These are phyloP conservation scores for Lipomyces spencermartinsiae DNA, from an alignment of 805 yeast genomes.

Conservation along the genomic window DNA sequence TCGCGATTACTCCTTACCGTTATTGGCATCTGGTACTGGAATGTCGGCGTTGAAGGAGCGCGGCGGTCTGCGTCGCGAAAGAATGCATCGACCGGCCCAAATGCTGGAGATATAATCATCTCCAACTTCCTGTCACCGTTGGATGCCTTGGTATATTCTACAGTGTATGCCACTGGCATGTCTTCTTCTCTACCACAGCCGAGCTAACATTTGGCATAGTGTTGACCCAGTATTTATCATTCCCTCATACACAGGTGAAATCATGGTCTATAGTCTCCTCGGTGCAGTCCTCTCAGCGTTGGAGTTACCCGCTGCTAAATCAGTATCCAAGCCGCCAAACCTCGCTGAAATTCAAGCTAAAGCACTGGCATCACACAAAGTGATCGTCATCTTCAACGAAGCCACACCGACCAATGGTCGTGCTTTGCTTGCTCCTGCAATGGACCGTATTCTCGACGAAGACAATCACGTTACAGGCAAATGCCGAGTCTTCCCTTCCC, in stretches of 20 bases:
- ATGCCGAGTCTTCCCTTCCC: conserved; percentile 42
- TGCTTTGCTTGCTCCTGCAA: conserved; percentile 64
- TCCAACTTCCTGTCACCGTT: conserved; percentile 66
- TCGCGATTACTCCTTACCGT: conserved; percentile 38
- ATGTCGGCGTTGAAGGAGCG: conserved; percentile 58
- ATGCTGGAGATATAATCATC: conserved; percentile 57
- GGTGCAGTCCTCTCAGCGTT: conserved; percentile 28
- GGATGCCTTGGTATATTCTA: conserved; percentile 53
- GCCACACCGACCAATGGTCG: conserved; percentile 88
- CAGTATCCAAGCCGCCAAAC: conserved; percentile 32
- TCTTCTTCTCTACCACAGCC: background rate
- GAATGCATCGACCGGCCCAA: conserved; percentile 48
- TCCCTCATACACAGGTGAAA: conserved; percentile 51
- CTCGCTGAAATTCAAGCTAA: conserved; percentile 33
- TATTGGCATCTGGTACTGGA: conserved; percentile 43
- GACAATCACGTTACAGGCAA: conserved; percentile 17
- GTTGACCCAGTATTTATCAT: conserved; percentile 49
- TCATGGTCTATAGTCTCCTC: conserved; percentile 22
- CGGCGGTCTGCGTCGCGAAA: conserved; percentile 49
- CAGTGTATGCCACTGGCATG: conserved; percentile 29
- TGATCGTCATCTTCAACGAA: conserved; percentile 44
- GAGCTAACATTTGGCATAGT: conserved; percentile 38
- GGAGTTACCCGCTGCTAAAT: conserved; percentile 31
- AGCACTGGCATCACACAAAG: conserved; percentile 50
- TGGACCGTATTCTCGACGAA: conserved; percentile 16